Evolutionary conservation across 2,329 filamentous ascomycete species (phyloP).

Genomic region (Torrubiellomyces zombiae): DNA sequence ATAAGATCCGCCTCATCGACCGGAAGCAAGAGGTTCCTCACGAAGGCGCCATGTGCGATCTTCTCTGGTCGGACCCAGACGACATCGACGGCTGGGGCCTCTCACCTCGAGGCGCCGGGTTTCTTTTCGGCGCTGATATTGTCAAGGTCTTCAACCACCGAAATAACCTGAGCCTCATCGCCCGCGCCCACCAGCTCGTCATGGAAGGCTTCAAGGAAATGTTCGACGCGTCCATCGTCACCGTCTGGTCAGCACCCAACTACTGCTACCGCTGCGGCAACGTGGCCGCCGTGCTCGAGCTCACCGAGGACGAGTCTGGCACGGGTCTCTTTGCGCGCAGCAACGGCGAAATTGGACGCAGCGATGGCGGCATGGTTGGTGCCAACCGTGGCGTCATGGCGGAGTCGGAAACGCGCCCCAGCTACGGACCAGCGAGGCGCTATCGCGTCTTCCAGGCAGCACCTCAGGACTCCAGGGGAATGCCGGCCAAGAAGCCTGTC

Average conservation of each 20-base stretch:
- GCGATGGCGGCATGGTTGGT: slow-evolving; percentile 29
- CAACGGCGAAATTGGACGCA: slow-evolving; percentile 51
- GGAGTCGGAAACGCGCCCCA: slow-evolving; percentile 25
- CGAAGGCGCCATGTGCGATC: slow-evolving; percentile 96
- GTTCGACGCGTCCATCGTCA: slow-evolving; percentile 92
- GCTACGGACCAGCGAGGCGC: slow-evolving; percentile 62
- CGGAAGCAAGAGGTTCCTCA: slow-evolving; percentile 97
- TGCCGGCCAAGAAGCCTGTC: slow-evolving; percentile 97
- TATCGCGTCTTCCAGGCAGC: slow-evolving; percentile 95
- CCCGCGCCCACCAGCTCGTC: slow-evolving; percentile 87
- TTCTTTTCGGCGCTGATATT: slow-evolving; percentile 89
- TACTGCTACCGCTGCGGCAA: slow-evolving; percentile 96
- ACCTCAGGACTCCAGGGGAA: slow-evolving; percentile 85
- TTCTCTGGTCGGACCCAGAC: slow-evolving; percentile 95
- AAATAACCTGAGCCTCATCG: slow-evolving; percentile 84
- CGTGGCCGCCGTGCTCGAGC: slow-evolving; percentile 83
- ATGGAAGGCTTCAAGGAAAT: slow-evolving; percentile 99
- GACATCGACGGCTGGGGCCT: slow-evolving; percentile 96
- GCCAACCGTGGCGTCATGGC: slow-evolving; percentile 31
- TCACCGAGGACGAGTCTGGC: slow-evolving; percentile 75
- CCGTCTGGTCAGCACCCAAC: slow-evolving; percentile 95
- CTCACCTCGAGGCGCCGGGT: slow-evolving; percentile 84
- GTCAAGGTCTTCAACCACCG: slow-evolving; percentile 91
- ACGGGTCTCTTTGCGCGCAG: slow-evolving; percentile 52
- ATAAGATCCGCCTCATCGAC: slow-evolving; percentile 89